Conservation (phyloP, 2,329 filamentous ascomycete species). For the Phialophora tarda region DNA sequence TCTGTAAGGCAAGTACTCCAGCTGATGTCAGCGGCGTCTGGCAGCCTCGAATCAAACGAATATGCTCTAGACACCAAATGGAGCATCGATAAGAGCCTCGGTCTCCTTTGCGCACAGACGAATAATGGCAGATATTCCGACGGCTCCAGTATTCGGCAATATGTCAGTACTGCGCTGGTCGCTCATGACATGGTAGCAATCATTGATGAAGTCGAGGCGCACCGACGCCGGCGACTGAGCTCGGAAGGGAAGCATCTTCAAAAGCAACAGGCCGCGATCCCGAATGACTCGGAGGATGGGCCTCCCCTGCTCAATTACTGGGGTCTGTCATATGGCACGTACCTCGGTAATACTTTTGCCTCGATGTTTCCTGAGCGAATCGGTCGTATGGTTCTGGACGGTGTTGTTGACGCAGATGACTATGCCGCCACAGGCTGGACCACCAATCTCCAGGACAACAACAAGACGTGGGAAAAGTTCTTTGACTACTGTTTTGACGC, state of each 20-base stretch:
- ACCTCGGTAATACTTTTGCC: conserved; percentile 54
- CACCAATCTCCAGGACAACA: conserved; percentile 58
- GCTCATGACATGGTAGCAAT: conserved; percentile 48
- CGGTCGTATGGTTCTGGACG: conserved; percentile 51
- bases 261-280: conserved; percentile 16
- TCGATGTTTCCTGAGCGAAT: conserved; percentile 52
- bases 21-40: conserved; percentile 24
- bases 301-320: conserved; percentile 52
- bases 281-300: conserved; percentile 1
- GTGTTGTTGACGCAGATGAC: conserved; percentile 52
- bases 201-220: conserved; percentile 40
- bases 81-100: conserved; percentile 32
- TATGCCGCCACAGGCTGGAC: conserved; percentile 58
- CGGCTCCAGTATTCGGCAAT: conserved; percentile 41
- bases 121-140: conserved; percentile 36
- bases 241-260: background rate
- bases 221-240: conserved; percentile 26
- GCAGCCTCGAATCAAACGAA: conserved; percentile 28
- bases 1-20: conserved; percentile 15
- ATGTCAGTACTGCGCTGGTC: conserved; percentile 44
- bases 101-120: conserved; percentile 32
- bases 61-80: conserved; percentile 36
- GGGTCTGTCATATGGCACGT: conserved; percentile 59
- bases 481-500: conserved; percentile 61
- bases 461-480: conserved; percentile 60